Percentiles rank a stretch among this genome's conserved stretches.
Evolutionary conservation across 371 early-diverging fungal species (phyloP).

Genomic region (Mucor piriformis): DNA sequence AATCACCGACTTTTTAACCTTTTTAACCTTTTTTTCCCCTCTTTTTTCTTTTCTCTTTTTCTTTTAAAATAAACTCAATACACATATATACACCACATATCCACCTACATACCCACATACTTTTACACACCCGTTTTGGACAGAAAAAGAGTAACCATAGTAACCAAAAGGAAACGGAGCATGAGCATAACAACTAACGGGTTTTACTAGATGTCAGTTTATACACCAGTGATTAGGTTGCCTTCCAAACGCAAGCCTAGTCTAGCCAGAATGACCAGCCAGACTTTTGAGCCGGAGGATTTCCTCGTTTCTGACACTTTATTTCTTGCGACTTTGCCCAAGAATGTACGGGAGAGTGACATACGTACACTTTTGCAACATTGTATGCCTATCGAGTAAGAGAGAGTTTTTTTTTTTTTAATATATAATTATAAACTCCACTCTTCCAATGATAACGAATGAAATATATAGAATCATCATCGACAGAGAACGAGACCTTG

Average conservation of each 20-base stretch:
- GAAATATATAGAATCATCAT: slow-evolving; percentile 20
- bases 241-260: slow-evolving; percentile 44
- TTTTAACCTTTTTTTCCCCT: slow-evolving; percentile 2
- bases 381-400: slow-evolving; percentile 51
- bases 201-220: slow-evolving; percentile 42
- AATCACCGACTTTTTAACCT: neutral
- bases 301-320: slow-evolving; percentile 46
- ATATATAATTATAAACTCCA: slow-evolving; percentile 9
- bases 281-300: slow-evolving; percentile 25
- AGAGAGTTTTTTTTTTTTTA: slow-evolving; percentile 6
- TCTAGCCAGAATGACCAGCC: slow-evolving; percentile 15
- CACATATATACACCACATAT: neutral
- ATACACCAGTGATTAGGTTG: slow-evolving; percentile 42
- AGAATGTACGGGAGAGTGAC: slow-evolving; percentile 41
- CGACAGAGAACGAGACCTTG: slow-evolving; percentile 28
- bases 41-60: slow-evolving; percentile 13
- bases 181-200: too few relatives aligned
- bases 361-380: slow-evolving; percentile 41
- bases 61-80: neutral
- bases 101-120: neutral
- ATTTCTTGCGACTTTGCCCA: slow-evolving; percentile 35
- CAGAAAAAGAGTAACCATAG: neutral
- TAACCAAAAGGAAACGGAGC: neutral
- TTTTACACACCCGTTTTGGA: neutral
- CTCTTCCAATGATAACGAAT: slow-evolving; percentile 1